A percentile compares a stretch with the other conserved stretches of the same genome.
These are phyloP conservation scores for Isabelozyma gotoi DNA, from an alignment of 805 yeast species.

Conservation along the genomic window DNA sequence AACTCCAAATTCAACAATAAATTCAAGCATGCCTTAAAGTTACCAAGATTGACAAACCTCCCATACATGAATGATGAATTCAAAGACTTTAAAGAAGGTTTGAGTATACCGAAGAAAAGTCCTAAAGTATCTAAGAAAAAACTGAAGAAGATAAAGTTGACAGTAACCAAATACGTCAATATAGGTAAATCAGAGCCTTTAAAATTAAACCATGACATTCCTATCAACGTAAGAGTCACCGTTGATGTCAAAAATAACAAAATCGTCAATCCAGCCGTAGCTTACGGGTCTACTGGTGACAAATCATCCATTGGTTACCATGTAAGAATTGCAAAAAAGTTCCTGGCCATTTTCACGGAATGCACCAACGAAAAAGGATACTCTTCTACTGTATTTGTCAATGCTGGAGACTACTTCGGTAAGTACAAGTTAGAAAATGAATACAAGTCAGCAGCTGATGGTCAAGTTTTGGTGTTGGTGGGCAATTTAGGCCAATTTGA, in stretches of 20 bases:
- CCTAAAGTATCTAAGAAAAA: constrained; percentile 39
- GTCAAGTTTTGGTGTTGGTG: constrained; percentile 52
- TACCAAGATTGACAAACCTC: constrained; percentile 70
- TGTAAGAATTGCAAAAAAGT: constrained; percentile 63
- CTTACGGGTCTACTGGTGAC: constrained; percentile 65
- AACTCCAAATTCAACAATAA: constrained; percentile 40
- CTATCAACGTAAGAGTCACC: constrained; percentile 77
- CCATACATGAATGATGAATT: constrained; percentile 66
- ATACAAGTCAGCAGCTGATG: constrained; percentile 10
- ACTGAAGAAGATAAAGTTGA: constrained; percentile 46
- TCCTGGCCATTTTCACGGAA: constrained; percentile 70
- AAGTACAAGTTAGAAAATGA: constrained; percentile 19
- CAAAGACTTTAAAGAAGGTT: constrained; percentile 59
- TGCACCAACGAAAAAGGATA: constrained; percentile 66
- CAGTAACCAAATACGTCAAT: constrained; percentile 71
- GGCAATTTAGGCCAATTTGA: constrained; percentile 63
- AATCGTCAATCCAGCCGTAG: constrained; percentile 69
- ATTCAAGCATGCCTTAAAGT: constrained; percentile 61
- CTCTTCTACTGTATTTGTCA: constrained; percentile 60
- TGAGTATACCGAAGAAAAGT: constrained; percentile 46
- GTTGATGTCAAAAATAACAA: constrained; percentile 62
- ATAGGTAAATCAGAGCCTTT: constrained; percentile 64
- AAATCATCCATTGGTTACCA: constrained; percentile 68
- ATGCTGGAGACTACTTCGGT: constrained; percentile 63
- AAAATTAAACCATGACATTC: constrained; percentile 61